Conservation (phyloP, 2,329 filamentous ascomycete species). For the Pestalotiopsis sp. region DNA sequence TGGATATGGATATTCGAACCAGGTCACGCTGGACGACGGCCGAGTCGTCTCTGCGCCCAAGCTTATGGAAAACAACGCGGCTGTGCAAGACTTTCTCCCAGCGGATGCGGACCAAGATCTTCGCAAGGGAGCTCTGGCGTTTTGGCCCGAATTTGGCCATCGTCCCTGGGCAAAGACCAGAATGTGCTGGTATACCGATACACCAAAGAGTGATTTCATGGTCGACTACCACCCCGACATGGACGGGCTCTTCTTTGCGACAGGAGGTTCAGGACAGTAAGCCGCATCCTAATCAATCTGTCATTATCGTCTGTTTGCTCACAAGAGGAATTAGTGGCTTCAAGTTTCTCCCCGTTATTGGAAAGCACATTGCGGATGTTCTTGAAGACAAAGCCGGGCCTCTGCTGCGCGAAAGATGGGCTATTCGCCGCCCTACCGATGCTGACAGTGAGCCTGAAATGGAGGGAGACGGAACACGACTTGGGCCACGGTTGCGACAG, state of each 20-base stretch:
- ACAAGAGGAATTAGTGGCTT: constrained; percentile 20
- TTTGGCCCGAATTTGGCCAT: constrained; percentile 56
- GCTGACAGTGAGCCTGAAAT: background rate
- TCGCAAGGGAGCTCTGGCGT: constrained; percentile 49
- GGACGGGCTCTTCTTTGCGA: constrained; percentile 47
- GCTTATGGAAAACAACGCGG: constrained; percentile 35
- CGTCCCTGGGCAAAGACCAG: constrained; percentile 52
- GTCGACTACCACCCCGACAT: constrained; percentile 56
- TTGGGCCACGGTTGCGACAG: background rate
- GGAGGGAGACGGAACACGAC: background rate
- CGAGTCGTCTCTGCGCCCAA: constrained; percentile 34
- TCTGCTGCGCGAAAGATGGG: constrained; percentile 31
- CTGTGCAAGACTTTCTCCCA: constrained; percentile 42
- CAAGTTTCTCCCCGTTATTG: constrained; percentile 28
- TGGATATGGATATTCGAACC: constrained; percentile 54
- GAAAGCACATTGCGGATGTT: constrained; percentile 31
- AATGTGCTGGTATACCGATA: constrained; percentile 68
- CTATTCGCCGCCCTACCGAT: background rate
- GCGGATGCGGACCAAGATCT: constrained; percentile 55
- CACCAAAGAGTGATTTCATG: constrained; percentile 64
- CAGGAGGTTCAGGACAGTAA: constrained; percentile 47
- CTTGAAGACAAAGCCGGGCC: constrained; percentile 31
- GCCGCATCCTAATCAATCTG: constrained; percentile 5
- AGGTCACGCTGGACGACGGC: constrained; percentile 18
- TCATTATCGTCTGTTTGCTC: constrained; percentile 4